These are phyloP conservation scores for Cudoniella acicularis DNA, from an alignment of 495 filamentous ascomycete species.

Conservation along the genomic window DNA sequence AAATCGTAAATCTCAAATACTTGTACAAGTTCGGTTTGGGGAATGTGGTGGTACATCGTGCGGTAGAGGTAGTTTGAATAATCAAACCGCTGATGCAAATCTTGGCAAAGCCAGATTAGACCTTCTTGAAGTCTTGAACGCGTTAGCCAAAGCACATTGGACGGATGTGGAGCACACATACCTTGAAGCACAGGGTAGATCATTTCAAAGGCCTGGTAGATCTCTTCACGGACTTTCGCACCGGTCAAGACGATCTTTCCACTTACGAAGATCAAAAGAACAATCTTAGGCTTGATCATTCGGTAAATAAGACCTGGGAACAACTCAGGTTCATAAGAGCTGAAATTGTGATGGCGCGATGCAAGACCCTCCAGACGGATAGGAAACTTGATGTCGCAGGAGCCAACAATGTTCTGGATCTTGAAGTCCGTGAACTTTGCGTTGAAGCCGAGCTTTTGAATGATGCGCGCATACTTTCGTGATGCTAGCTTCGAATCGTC, in stretches of 20 bases:
- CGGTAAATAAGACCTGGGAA: conserved; percentile 99
- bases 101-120: conserved; percentile 35
- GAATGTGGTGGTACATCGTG: conserved; percentile 35
- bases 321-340: conserved; percentile 96
- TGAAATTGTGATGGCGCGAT: conserved; percentile 97
- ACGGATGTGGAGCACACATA: conserved; percentile 31
- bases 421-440: conserved; percentile 99
- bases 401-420: conserved; percentile 99
- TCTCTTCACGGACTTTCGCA: conserved; percentile 97
- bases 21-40: conserved; percentile 54
- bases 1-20: conserved; percentile 51
- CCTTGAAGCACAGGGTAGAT: conserved; percentile 98
- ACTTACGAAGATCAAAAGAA: conserved; percentile 96
- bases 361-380: conserved; percentile 96
- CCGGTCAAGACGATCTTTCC: conserved; percentile 98
- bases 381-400: conserved; percentile 98
- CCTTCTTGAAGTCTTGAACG: conserved; percentile 52
- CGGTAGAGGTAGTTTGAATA: conserved; percentile 20
- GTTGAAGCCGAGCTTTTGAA: conserved; percentile 99
- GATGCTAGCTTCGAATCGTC: conserved; percentile 96
- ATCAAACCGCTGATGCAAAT: conserved; percentile 33
- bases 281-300: conserved; percentile 99
- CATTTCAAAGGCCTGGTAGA: conserved; percentile 97
- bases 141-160: conserved; percentile 27
- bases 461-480: conserved; percentile 97